These are phyloP conservation scores for Termitomyces sp. DNA, from an alignment of 768 basidiomycete genomes.

Conservation along the genomic window DNA sequence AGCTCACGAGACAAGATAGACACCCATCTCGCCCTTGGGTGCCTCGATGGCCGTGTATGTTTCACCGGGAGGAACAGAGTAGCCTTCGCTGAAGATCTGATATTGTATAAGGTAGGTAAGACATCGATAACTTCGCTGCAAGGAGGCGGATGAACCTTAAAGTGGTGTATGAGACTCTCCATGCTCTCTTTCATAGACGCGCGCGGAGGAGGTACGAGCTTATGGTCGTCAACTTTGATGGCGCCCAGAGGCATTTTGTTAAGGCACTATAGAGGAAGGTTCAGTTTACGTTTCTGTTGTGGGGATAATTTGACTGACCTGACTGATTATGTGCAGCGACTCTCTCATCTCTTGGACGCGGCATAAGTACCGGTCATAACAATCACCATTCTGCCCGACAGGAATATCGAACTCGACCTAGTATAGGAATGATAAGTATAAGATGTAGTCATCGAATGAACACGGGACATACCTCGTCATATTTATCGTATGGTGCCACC, in stretches of 20 bases:
- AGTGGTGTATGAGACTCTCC: slow-evolving; percentile 97
- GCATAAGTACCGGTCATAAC: slow-evolving; percentile 96
- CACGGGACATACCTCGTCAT: slow-evolving; percentile 63
- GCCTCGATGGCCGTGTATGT: slow-evolving; percentile 98
- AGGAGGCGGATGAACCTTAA: slow-evolving; percentile 59
- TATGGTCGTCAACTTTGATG: slow-evolving; percentile 95
- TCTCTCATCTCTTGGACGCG: slow-evolving; percentile 99
- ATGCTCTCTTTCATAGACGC: slow-evolving; percentile 99
- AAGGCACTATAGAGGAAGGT: slow-evolving; percentile 60
- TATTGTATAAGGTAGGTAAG: neutral
- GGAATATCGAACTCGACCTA: slow-evolving; percentile 97
- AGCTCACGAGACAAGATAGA: slow-evolving; percentile 90
- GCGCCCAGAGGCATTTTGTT: slow-evolving; percentile 96
- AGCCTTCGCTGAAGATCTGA: slow-evolving; percentile 94
- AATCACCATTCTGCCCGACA: slow-evolving; percentile 96
- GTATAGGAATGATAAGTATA: neutral
- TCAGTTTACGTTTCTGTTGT: neutral
- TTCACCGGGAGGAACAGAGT: slow-evolving; percentile 93
- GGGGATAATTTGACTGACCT: slow-evolving; percentile 35
- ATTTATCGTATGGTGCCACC: slow-evolving; percentile 92
- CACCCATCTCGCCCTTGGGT: slow-evolving; percentile 98
- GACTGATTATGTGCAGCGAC: slow-evolving; percentile 82
- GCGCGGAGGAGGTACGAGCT: slow-evolving; percentile 92
- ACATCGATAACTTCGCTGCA: neutral
- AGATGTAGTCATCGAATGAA: neutral